Conservation (phyloP, 225 moss, liverwort and hornwort genomes). For the Ulota crispa region DNA sequence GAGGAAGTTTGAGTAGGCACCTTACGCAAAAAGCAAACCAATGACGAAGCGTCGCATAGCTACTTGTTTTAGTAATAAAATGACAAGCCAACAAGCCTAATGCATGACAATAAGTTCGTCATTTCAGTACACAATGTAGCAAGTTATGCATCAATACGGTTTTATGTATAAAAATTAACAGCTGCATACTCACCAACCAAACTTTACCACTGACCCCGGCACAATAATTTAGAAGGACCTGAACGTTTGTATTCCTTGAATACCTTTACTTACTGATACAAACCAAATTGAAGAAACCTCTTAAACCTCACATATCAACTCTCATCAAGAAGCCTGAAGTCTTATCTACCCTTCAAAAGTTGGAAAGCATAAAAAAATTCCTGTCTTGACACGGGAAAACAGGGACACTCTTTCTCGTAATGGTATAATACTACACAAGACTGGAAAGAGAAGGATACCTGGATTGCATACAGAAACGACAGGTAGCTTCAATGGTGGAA, state of each 20-base stretch:
- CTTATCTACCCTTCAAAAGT: conserved; percentile 9
- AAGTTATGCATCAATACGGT: not conserved
- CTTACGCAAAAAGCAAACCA: no score
- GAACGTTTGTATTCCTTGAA: not conserved
- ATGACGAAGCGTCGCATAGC: no score
- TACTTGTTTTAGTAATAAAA: no score
- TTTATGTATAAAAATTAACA: not conserved
- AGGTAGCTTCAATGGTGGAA: conserved; percentile 22
- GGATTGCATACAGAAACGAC: not conserved
- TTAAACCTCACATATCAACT: not conserved
- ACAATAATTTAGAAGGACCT: not conserved
- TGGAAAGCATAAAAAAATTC: not conserved
- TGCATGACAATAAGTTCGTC: not conserved
- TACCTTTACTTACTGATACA: conserved; percentile 21
- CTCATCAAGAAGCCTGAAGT: not conserved
- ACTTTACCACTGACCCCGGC: not conserved
- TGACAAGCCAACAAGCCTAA: not conserved
- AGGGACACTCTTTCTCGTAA: conserved; percentile 1
- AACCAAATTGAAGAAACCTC: conserved; percentile 21
- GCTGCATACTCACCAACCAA: not conserved
- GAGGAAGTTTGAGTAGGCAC: no score
- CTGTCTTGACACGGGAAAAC: not conserved
- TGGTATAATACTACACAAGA: not conserved
- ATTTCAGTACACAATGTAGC: not conserved
- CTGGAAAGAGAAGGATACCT: conserved; percentile 1